A percentile compares a stretch with the other conserved stretches of the same genome.
Evolutionary conservation across 192 early-diverging fungal genomes (phyloP).

Genomic region (Fimicolochytrium jonesii): DNA sequence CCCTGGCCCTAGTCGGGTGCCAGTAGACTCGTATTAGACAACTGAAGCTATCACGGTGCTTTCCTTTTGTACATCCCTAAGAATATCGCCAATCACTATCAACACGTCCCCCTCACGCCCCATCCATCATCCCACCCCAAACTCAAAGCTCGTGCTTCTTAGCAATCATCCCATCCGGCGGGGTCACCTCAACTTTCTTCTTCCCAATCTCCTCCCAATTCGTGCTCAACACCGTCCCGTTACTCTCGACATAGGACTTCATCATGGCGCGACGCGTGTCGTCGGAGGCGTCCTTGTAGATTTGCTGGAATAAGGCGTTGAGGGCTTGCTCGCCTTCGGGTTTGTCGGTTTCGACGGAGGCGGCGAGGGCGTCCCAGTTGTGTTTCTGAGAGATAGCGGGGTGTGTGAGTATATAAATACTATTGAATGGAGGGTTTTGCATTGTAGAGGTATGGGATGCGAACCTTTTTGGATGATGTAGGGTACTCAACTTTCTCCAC

Average conservation of each 20-base stretch:
- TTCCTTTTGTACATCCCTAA: no score
- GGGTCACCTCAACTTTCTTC: slow-evolving; percentile 77
- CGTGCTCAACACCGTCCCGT: slow-evolving; percentile 89
- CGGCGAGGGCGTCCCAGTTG: slow-evolving; percentile 84
- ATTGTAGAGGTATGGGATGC: background rate
- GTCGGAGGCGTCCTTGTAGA: slow-evolving; percentile 86
- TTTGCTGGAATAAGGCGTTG: slow-evolving; percentile 87
- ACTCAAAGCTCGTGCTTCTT: slow-evolving; percentile 59
- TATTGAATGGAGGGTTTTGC: slow-evolving; percentile 1
- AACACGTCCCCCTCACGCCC: no score
- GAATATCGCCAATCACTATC: no score
- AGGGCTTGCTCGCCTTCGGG: slow-evolving; percentile 85
- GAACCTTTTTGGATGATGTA: slow-evolving; percentile 42
- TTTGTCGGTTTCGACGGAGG: slow-evolving; percentile 68
- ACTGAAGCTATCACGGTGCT: no score
- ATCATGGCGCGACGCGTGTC: slow-evolving; percentile 92
- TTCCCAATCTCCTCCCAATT: slow-evolving; percentile 93
- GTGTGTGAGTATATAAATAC: background rate
- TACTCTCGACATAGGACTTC: slow-evolving; percentile 94
- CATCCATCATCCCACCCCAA: no score
- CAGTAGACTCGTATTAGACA: no score
- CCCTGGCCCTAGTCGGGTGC: no score
- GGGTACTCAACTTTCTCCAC: slow-evolving; percentile 44
- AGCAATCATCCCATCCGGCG: slow-evolving; percentile 89
- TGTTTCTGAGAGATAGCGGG: slow-evolving; percentile 33